Evolutionary conservation across 2,329 filamentous ascomycete genomes (phyloP), one percentile per base, ranked within the genome.

Genomic region (Huntiella bhutanensis): DNA sequence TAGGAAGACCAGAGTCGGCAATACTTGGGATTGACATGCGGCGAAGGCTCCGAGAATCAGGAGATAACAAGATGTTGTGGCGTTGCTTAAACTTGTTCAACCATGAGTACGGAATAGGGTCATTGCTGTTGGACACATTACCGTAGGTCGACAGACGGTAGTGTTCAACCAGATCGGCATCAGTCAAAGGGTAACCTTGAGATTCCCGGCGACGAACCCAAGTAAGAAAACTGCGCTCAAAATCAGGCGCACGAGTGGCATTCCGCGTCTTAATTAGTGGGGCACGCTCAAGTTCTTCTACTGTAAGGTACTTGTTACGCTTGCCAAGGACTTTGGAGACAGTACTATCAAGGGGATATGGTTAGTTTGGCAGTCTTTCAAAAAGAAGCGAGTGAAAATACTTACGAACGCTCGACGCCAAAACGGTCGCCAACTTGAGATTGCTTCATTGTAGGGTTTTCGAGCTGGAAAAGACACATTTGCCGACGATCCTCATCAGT

Each of bases 311-410:
- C 60, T 92, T 91, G 52, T 98, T 91, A 64, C 88, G 93, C 57
- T 94, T 80, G 46, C 88, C 79, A 53, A 98, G 64, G 47, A 96
- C 91, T 60, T 98, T 98, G 46, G 91, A 98, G n/a, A 98, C 91
- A 42, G 91, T 98, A 65, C 91, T 98, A 60, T 35, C 28, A 11
- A 39, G 15, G 8, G 11, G 7, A 46, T 48, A 4, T 10, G 17
- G 28, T 45, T 45, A 48, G 40, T 33, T 41, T 36, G 10, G 13
- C 11, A 22, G 8, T 28, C 4, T 16, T 42, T 33, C n/a, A 3
- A 5, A 28, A 32, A 28, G 5, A 32, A 32, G 40, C 12, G 15
- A 13, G n/a, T 5, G 22, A 34, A 43, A 34, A 28, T 28, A 34
- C 43, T 60, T 77, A 96, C 91, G 91, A 96, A 80, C 91, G 70